Evolutionary conservation across 2,329 filamentous ascomycete species (phyloP), one percentile per base, ranked within the genome.

Genomic region (Cadophora gregata): DNA sequence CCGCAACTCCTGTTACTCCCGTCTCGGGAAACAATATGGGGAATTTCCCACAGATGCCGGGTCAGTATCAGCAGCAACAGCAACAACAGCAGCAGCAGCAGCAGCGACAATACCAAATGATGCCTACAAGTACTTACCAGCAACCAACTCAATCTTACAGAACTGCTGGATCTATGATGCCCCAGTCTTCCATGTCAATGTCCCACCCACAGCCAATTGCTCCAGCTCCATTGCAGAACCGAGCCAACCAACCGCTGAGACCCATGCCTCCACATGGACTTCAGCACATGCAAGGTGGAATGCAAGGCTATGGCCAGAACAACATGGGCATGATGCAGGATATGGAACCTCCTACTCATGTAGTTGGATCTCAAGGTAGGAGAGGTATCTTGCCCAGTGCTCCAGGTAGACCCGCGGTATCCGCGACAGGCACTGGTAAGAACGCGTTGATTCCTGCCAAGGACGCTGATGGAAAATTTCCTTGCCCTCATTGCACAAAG

Each of bases 401-500:
- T 69, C 93, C 93, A 33, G 94, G 94, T 51, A 86, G 93, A 67
- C 92, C 93, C 64, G 88, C 92, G 63, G 92, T 93, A 29, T 85
- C 87, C 24, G 90, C 92, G 51, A 89, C 88, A 71, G 85, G 86
- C 51, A 83, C 86, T 33, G 85, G 87, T 10, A 96, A 97, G 85
- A 92, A 86, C 75, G 90, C 92, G 68, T 88, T 92, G 69, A 96
- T 97, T 70, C 93, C 94, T 19, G 91, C 93, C 74, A 97, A 98
- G 83, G 95, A 98, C 79, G 93, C 93, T 9, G 95, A 98, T 78
- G 96, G 96, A 77, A 98, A 98, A 83, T 99, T 96, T 78, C 95
- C 96, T 67, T 99, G 96, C 81, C 93, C 93, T 75, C 94, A 98
- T 80, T 99, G 96, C 82, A 97, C 93, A 75, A 98, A 98, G 85